Percentiles rank a stretch among this genome's conserved stretches.
phyloP scores from a whole-genome alignment of 306 rosid species.

The peach (Prunus persica) region Prunus_persica_NCBIv2 NC_034016.1:20049501-20050000 shows the following conservation, averaged over 20 bases:
- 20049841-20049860: constrained; percentile 64
- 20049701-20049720: constrained; percentile 14
- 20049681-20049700: constrained; percentile 29
- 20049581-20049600: constrained; percentile 77
- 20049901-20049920: constrained; percentile 41
- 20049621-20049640: constrained; percentile 28
- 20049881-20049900: constrained; percentile 46
- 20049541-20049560: constrained; percentile 67
- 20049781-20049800: constrained; percentile 28
- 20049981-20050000: constrained; percentile 41
- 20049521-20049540: constrained; percentile 62
- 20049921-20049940: constrained; percentile 30
- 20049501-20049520: constrained; percentile 70
- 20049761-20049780: constrained; percentile 18
- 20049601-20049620: constrained; percentile 56
- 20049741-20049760: constrained; percentile 25
- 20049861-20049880: constrained; percentile 67
- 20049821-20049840: constrained; percentile 29
- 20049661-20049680: constrained; percentile 36
- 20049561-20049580: constrained; percentile 73
- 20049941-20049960: constrained; percentile 37
- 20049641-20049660: constrained; percentile 13
- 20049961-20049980: constrained; percentile 8
- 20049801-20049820: constrained; percentile 6
- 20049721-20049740: constrained; percentile 28